Percentiles rank a stretch among this genome's conserved stretches.
phyloP scores from a whole-genome alignment of 768 basidiomycete genomes.

The Piloderma croceum region DNA sequence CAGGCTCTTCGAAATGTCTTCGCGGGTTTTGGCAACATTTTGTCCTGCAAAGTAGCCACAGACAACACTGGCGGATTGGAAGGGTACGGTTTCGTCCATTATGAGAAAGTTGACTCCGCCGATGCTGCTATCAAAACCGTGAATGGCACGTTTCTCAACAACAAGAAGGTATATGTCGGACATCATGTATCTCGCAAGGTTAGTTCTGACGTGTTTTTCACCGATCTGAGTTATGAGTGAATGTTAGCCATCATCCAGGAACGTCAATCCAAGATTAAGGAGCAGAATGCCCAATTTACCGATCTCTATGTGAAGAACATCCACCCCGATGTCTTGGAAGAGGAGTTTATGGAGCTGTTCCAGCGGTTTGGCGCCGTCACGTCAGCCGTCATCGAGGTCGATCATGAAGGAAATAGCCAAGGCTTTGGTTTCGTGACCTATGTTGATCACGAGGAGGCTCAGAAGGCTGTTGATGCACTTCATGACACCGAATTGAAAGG shows the following conservation, averaged over 20 bases:
- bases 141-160: slow-evolving; percentile 98
- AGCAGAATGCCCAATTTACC: slow-evolving; percentile 89
- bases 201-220: slow-evolving; percentile 15
- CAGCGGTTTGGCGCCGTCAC: slow-evolving; percentile 54
- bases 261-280: slow-evolving; percentile 96
- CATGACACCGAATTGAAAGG: slow-evolving; percentile 60
- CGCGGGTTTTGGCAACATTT: slow-evolving; percentile 95
- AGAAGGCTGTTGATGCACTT: slow-evolving; percentile 57
- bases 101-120: slow-evolving; percentile 97
- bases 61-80: slow-evolving; percentile 94
- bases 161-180: slow-evolving; percentile 99
- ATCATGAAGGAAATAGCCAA: slow-evolving; percentile 62
- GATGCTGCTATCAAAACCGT: slow-evolving; percentile 96
- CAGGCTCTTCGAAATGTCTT: slow-evolving; percentile 99
- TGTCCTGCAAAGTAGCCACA: slow-evolving; percentile 98
- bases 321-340: slow-evolving; percentile 51
- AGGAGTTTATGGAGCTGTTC: slow-evolving; percentile 61
- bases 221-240: too few species aligned
- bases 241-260: too few species aligned
- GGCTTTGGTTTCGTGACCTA: slow-evolving; percentile 80
- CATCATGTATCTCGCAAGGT: slow-evolving; percentile 96
- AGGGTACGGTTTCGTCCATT: slow-evolving; percentile 99
- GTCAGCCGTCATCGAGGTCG: slow-evolving; percentile 54
- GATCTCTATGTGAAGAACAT: slow-evolving; percentile 79
- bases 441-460: slow-evolving; percentile 61